Base-by-base conservation (phyloP, 2,329 filamentous ascomycete genomes). In the Karstenula rhodostoma region DNA sequence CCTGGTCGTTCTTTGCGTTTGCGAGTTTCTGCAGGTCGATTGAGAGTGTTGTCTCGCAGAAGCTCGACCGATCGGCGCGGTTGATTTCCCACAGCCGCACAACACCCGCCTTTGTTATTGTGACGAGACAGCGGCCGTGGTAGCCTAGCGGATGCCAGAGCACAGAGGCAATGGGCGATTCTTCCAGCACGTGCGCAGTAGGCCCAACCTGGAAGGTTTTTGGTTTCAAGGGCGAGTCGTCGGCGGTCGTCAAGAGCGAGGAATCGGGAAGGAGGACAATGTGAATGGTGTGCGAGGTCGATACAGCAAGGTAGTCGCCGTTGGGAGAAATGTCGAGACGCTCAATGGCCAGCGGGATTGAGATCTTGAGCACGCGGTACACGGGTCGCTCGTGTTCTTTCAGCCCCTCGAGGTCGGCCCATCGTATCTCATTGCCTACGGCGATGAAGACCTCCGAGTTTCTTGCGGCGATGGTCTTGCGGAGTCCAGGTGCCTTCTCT, bases 101-200 rank as follows among this genome's bases (percentile, higher is more conserved):
- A 40, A 94, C 89, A 7, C 94, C 93, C 75, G 97, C 93, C 55
- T 88, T 87, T 1, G 95, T 97, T 44, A 97, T 86, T 0, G 95
- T 98, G 22, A 98, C 90, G 33, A 99, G 81, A 57, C 92, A 93
- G 23, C 88, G 89, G 33, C 91, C 91, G 62, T 90, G 87, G 12
- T 94, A 89, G 1, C 94, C 94, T 0, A 98, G 83, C 0, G 95
- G 95, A 79, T 99, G 95, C 94, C 95, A 99, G 59, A 97, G 71
- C 4, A 90, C 91, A 1, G 93, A 92, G 23, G 89, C 89, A 58
- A 99, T 84, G 1, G 92, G 87, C 8, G 93, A 87, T 66, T 93
- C 90, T 49, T 94, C 92, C 52, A 94, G 90, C 51, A 97, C 93
- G 78, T 98, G 94, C 3, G 91, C 93, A 2, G 93, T 96, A 32